Evolutionary conservation across 2,329 filamentous ascomycete species (phyloP).

Genomic region (Fusarium incarnatum): DNA sequence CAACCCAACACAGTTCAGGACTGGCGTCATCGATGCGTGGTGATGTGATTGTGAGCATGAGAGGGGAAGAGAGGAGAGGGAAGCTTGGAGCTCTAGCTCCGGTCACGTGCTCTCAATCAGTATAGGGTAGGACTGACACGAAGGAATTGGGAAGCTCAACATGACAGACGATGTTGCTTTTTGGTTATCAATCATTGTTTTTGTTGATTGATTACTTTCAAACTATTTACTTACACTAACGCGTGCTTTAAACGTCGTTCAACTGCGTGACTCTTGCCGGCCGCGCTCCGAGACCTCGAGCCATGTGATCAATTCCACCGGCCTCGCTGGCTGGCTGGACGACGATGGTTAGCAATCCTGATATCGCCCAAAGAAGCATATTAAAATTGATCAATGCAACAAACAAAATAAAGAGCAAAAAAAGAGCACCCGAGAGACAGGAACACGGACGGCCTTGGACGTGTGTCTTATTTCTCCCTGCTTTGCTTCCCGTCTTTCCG

Average conservation of each 20-base stretch:
- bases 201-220: background rate
- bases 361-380: background rate
- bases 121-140: background rate
- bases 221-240: background rate
- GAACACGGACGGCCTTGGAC: background rate
- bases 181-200: background rate
- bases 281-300: background rate
- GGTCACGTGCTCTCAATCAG: background rate
- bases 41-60: constrained; percentile 20
- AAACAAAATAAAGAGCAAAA: background rate
- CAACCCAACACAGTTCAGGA: background rate
- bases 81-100: background rate
- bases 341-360: constrained; percentile 8
- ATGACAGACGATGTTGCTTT: background rate
- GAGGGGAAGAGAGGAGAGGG: background rate
- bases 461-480: constrained; percentile 30
- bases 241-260: background rate
- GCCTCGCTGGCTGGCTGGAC: constrained; percentile 33
- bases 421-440: background rate
- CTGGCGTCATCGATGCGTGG: constrained; percentile 35
- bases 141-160: background rate
- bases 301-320: constrained; percentile 16
- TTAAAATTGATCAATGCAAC: background rate
- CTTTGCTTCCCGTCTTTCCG: constrained; percentile 5
- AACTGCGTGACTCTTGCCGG: constrained; percentile 7